Percentiles rank a stretch among this genome's conserved stretches.
Evolutionary conservation across 1,284 basidiomycete genomes (phyloP).

Genomic region (Apiotrichum sp.): DNA sequence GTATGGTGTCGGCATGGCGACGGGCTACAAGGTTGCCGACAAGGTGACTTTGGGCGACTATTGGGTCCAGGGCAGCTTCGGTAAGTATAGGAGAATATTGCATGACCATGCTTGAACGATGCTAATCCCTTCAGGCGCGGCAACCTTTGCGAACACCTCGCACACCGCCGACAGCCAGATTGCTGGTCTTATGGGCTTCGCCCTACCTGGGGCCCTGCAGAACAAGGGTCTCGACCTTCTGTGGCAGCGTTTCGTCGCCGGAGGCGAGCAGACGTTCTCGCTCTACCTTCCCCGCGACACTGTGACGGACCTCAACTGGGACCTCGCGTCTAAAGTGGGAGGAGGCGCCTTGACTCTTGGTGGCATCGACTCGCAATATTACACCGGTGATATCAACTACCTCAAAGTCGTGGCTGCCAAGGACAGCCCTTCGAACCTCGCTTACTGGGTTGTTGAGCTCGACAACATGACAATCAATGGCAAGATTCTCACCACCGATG

Average conservation of each 20-base stretch:
- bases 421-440: background rate
- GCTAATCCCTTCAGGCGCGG: no score
- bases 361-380: background rate
- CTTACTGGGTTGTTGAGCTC: no score
- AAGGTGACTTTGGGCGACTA: background rate
- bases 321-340: background rate
- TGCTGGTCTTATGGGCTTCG: conserved; percentile 1
- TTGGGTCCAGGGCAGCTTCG: background rate
- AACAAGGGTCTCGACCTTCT: background rate
- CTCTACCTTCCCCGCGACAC: background rate
- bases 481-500: no score
- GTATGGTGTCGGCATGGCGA: background rate
- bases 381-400: background rate
- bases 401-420: conserved; percentile 46
- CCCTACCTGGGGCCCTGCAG: background rate
- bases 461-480: no score
- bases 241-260: background rate
- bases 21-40: conserved; percentile 4
- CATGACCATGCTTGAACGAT: no score
- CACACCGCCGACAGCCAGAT: background rate
- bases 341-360: background rate
- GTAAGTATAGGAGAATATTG: background rate
- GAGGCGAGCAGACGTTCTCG: background rate
- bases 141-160: background rate
- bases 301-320: no score